Base-by-base conservation (phyloP, 371 early-diverging fungal species). In the Rhizopus arrhizus region DNA sequence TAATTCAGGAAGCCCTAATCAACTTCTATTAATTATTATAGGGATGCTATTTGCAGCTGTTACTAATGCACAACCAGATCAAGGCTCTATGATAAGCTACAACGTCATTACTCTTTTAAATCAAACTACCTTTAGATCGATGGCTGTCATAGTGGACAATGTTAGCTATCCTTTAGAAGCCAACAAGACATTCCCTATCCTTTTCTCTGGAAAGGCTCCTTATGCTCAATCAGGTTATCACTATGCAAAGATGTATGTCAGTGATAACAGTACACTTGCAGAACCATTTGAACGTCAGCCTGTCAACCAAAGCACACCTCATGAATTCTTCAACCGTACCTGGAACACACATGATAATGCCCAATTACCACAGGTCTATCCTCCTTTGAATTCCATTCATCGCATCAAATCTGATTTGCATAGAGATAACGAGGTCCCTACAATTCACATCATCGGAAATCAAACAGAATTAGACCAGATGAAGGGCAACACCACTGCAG, bases 341-440 rank as follows among this genome's bases (percentile, higher is more conserved):
- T 69, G 70, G 70, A 65, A 65, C 28, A 34, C 28, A 3, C 43
- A 35, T 12, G 15, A 36, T 1, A 13, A 59, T 0, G 42, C 28
- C 12, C 15, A 42, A 13, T n/a, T 69, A 0, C 65, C 65, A 5
- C 38, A 50, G 3, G 31, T 62, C 3, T 16, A 52, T 11, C 33
- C 46, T 2, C 66, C 65, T 6, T 47, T 69, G 36, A n/a, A 42
- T 34, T 22, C 61, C 46, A 59, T 69, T n/a, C 16, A 65, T 33
- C 70, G 70, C 16, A 56, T 65, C 8, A 11, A 51, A 2, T 59
- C 65, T 41, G 47, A 65, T 5, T 57, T 65, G 7, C 68, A 67
- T 56, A 51, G 57, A 13, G 62, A 69, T 5, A 59, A 62, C 1
- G 55, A 69, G 48, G 65, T 69, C 22, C 66, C 66, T 29, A 65